phyloP scores from a whole-genome alignment of 2,329 filamentous ascomycete species.

The Trichocomaceae sp. region DNA sequence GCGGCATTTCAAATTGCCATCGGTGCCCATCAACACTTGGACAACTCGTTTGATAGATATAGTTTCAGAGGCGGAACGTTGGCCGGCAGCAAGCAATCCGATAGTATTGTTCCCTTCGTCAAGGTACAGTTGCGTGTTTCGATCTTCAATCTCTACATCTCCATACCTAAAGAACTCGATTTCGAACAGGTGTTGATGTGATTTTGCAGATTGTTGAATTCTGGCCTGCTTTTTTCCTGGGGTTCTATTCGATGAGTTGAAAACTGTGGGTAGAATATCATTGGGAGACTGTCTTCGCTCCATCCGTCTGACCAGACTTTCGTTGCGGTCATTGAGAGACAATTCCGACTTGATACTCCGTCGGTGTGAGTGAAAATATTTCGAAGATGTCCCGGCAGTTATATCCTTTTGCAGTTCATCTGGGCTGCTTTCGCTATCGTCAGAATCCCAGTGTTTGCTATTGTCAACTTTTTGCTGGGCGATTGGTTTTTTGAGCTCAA shows the following conservation, averaged over 20 bases:
- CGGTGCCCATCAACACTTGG: conserved; percentile 17
- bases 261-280: conserved; percentile 29
- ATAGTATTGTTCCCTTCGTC: conserved; percentile 13
- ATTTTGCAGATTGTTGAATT: neutral
- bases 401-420: conserved; percentile 36
- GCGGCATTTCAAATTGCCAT: conserved; percentile 24
- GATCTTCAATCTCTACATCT: conserved; percentile 10
- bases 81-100: conserved; percentile 3
- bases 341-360: conserved; percentile 8
- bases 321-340: conserved; percentile 1
- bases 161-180: conserved; percentile 21
- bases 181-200: conserved; percentile 16
- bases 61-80: neutral
- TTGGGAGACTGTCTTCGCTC: conserved; percentile 22
- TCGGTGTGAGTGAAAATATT: conserved; percentile 9
- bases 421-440: conserved; percentile 32
- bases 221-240: conserved; percentile 5
- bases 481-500: neutral
- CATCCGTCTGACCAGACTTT: neutral
- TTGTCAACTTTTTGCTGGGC: neutral
- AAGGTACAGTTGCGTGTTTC: conserved; percentile 12
- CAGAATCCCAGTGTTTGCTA: conserved; percentile 8
- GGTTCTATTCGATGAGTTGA: conserved; percentile 16
- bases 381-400: conserved; percentile 22
- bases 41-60: conserved; percentile 21